Base-by-base conservation (phyloP, 495 filamentous ascomycete genomes). In the Hapsidospora chrysogenum region DNA sequence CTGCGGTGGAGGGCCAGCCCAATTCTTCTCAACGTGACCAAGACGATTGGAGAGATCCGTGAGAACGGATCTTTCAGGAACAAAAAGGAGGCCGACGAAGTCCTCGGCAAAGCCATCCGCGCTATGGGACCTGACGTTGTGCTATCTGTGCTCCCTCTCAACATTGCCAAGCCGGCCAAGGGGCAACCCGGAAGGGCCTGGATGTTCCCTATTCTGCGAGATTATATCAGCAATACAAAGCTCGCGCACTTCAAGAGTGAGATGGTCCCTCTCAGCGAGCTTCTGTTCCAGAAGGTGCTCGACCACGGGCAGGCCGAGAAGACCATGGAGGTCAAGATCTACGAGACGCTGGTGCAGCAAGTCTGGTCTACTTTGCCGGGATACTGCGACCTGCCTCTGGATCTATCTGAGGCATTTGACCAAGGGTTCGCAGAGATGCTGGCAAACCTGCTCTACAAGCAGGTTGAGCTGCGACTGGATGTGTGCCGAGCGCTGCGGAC, bases 351-450 rank as follows among this genome's bases (percentile, higher is more conserved):
- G 1, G 81, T 97, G 1, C 80, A 92, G 35, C 89, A 97, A 49
- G 86, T 89, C 15, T 97, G 92, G 89, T 78, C 80, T 14, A 70
- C 82, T 33, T 67, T 97, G n/a, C 85, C 92, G 0, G 89, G 89
- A 20, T 97, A 93, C 54, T 96, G 89, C 50, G 80, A 92, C 50
- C 58, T 92, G 33, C 86, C 89, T 3, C 56, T 89, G 26, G 89
- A 96, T 52, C 48, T 96, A 15, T 51, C 52, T 7, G 64, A 76
- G 46, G 64, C 76, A 9, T 83, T 96, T 49, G 83, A 96, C 43
- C 84, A 92, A 51, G 41, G 44, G n/a, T 93, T 96, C 48, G 89
- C 87, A 0, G 87, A 95, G 60, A 67, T 92, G 52, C 46, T 96
- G 13, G 79, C 85, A 14, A 94, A 87, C 43, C 61, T 97, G 22